phyloP scores from a whole-genome alignment of 2,329 filamentous ascomycete genomes.

The Diaporthe destruens region DNA sequence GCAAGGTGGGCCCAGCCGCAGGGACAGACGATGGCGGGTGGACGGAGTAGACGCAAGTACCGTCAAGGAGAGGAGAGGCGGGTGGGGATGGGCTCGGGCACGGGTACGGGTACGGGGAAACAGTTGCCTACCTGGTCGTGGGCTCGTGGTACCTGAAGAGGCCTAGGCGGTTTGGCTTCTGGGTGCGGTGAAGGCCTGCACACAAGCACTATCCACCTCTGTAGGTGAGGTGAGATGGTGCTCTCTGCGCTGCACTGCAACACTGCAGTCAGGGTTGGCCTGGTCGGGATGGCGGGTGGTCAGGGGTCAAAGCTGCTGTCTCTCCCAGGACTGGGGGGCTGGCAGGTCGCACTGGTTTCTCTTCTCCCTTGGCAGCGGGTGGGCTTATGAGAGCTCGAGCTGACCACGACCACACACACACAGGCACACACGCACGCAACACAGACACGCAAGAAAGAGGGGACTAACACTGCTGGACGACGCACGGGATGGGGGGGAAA shows the following conservation, averaged over 20 bases:
- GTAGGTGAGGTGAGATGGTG: constrained; percentile 25
- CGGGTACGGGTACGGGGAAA: not conserved
- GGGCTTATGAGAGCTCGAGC: constrained; percentile 5
- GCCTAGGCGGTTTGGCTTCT: constrained; percentile 1
- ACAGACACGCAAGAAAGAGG: not conserved
- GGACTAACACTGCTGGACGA: not conserved
- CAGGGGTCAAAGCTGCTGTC: constrained; percentile 19
- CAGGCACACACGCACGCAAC: not conserved
- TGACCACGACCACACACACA: constrained; percentile 14
- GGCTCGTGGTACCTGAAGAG: constrained; percentile 2
- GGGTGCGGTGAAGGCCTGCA: constrained; percentile 26
- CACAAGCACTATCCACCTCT: constrained; percentile 7
- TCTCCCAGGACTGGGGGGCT: constrained; percentile 4
- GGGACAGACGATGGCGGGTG: constrained; percentile 10
- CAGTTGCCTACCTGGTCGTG: constrained; percentile 6
- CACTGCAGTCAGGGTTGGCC: constrained; percentile 33
- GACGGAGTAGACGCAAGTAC: not conserved
- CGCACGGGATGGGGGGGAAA: constrained; percentile 3
- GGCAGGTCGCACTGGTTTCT: constrained; percentile 11
- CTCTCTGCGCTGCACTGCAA: constrained; percentile 29
- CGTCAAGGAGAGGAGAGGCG: not conserved
- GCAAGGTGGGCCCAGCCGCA: constrained; percentile 9
- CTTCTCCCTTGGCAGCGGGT: constrained; percentile 6
- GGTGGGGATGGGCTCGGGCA: not conserved
- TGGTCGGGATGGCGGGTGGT: constrained; percentile 15